These are phyloP conservation scores for Phallus indusiatus DNA, from an alignment of 768 basidiomycete species.

Conservation along the genomic window DNA sequence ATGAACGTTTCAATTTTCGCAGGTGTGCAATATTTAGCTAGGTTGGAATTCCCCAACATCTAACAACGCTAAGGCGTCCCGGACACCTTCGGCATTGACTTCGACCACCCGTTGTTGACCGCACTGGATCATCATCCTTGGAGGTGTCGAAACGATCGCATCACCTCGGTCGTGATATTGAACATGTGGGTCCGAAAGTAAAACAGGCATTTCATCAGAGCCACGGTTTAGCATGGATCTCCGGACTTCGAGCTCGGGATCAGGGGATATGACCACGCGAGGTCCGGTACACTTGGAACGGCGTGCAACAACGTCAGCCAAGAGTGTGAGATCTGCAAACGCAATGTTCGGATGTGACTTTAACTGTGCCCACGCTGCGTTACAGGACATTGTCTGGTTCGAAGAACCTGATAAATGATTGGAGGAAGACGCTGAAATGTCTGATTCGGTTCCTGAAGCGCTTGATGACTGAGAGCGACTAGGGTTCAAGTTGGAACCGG, in stretches of 20 bases:
- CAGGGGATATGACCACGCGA: slow-evolving; percentile 48
- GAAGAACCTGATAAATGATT: neutral
- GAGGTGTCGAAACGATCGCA: slow-evolving; percentile 20
- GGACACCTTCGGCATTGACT: slow-evolving; percentile 65
- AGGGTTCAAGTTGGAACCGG: slow-evolving; percentile 11
- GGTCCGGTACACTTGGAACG: slow-evolving; percentile 71
- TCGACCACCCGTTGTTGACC: slow-evolving; percentile 52
- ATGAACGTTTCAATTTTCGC: neutral
- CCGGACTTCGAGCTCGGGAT: slow-evolving; percentile 35
- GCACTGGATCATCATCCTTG: slow-evolving; percentile 53
- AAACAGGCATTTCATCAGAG: slow-evolving; percentile 28
- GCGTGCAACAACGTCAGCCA: slow-evolving; percentile 85
- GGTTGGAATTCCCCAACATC: slow-evolving; percentile 36
- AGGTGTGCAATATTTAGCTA: neutral
- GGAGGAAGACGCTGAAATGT: neutral
- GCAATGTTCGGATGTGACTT: slow-evolving; percentile 85
- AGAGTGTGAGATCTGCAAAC: slow-evolving; percentile 71
- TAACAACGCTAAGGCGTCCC: slow-evolving; percentile 64
- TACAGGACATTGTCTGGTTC: slow-evolving; percentile 60
- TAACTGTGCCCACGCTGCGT: slow-evolving; percentile 74
- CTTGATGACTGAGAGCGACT: slow-evolving; percentile 4
- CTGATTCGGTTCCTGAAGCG: neutral
- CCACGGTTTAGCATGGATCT: neutral
- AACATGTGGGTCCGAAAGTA: slow-evolving; percentile 46
- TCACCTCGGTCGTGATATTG: slow-evolving; percentile 39